Evolutionary conservation across 2,329 filamentous ascomycete genomes (phyloP), one percentile per base, ranked within the genome.

Genomic region (Scedosporium dehoogii): DNA sequence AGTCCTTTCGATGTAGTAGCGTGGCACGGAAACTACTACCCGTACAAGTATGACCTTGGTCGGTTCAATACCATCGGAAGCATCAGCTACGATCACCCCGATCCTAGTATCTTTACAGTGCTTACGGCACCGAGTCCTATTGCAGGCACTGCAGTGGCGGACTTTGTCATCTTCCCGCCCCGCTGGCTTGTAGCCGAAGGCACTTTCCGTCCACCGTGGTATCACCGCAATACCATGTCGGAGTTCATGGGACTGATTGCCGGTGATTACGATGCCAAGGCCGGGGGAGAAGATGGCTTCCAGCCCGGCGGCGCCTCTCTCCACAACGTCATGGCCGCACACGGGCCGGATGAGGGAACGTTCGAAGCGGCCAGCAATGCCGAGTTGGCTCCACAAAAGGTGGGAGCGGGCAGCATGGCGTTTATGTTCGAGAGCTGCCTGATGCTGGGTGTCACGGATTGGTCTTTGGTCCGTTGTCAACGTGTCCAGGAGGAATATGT

Each of bases 1-100:
- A 85, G 81, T 2, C 87, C 87, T 0, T 90, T 89, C 68, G 86
- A 90, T 66, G 86, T 89, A 1, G 84, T 89, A 0, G 86, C 85
- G 1, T 89, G 87, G 86, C 86, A 89, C 67, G 86, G 86, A n/a
- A 85, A 83, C 60, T 87, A 88, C 67, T 84, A 84, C 61, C 81
- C 81, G 0, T 83, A 78, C 72, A 83, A 83, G 70, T 84, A 84
- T 68, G 81, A 81, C 59, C 69, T 84, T 3, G 81, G 79, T 6
- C 81, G 81, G 63, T 74, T 87, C 76, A 70, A 87, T 78, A 80
- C 81, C 73, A 72, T 83, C 71, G 85, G 82, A 59, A 79, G 77
- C 65, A 80, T 84, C 59, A 81, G 78, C 6, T 81, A 79, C 67
- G 86, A 89, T 69, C 86, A 89, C 65, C 84, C 84, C 3, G 86